phyloP scores from a whole-genome alignment of 768 basidiomycete species.

The Pleurotus ostreatus region DNA sequence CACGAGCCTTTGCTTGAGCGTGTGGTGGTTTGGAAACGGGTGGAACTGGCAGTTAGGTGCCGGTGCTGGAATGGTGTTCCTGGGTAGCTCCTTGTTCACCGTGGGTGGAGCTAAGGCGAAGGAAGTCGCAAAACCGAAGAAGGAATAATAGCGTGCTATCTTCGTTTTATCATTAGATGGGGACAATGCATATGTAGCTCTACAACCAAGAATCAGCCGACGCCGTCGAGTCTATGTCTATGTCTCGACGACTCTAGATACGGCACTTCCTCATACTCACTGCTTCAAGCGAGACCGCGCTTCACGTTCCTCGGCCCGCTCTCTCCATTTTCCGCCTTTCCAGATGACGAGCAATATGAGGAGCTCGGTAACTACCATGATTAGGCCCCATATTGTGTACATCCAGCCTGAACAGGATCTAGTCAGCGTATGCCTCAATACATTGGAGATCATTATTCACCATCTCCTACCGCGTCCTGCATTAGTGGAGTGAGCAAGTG shows the following conservation, averaged over 20 bases:
- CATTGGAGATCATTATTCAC: constrained; percentile 24
- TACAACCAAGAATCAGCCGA: background rate
- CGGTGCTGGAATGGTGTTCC: constrained; percentile 74
- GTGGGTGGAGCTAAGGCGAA: constrained; percentile 8
- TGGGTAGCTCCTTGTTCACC: constrained; percentile 63
- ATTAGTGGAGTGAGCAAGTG: background rate
- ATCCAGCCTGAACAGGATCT: constrained; percentile 40
- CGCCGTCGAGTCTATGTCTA: background rate
- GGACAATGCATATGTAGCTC: background rate
- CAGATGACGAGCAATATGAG: constrained; percentile 56
- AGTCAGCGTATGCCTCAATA: background rate
- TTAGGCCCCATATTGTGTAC: constrained; percentile 57
- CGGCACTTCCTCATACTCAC: background rate
- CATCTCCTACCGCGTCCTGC: constrained; percentile 71
- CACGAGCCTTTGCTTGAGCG: constrained; percentile 71
- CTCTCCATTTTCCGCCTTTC: constrained; percentile 61
- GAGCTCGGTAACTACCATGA: constrained; percentile 49
- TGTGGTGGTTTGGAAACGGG: constrained; percentile 80
- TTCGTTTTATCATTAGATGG: too few relatives aligned
- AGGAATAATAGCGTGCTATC: too few relatives aligned
- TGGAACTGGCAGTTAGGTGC: constrained; percentile 61
- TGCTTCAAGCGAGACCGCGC: background rate
- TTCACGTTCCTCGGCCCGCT: constrained; percentile 42
- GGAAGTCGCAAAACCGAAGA: too few relatives aligned
- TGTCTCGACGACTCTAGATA: background rate